Percentiles rank a stretch among this genome's conserved stretches.
Conservation (phyloP, 148 eudicot species). For the Polygonum maritimum region DNA sequence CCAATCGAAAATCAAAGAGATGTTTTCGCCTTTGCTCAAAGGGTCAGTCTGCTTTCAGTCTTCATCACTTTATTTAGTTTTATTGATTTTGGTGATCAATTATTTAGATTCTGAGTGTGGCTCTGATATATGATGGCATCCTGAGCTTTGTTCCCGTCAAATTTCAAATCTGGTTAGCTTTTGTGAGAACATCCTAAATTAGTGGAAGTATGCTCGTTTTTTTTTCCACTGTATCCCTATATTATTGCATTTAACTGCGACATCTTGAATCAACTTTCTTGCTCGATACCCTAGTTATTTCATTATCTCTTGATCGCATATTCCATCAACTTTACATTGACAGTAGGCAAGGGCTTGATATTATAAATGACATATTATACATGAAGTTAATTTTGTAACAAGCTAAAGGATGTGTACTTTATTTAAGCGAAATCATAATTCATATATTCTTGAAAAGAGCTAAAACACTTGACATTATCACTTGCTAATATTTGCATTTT, state of each 20-base stretch:
- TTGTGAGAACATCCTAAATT: too few species aligned
- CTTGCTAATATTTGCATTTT: too few species aligned
- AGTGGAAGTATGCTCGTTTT: too few species aligned
- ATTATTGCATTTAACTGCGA: too few species aligned
- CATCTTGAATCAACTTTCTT: too few species aligned
- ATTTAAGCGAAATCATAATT: neutral
- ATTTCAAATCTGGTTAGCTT: too few species aligned
- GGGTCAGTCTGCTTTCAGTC: slow-evolving; percentile 34
- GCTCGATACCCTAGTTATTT: neutral
- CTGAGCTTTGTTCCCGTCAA: neutral
- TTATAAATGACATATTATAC: neutral
- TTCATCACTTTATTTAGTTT: slow-evolving; percentile 5
- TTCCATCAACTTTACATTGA: neutral
- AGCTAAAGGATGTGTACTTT: neutral
- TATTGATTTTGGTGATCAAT: neutral
- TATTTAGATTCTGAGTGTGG: neutral
- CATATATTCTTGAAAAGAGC: neutral
- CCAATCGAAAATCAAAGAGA: slow-evolving; percentile 60
- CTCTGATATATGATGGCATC: neutral
- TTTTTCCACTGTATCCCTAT: too few species aligned
- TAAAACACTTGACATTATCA: too few species aligned
- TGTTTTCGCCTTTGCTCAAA: slow-evolving; percentile 50
- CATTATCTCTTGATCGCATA: neutral
- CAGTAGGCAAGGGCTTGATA: neutral
- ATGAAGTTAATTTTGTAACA: neutral